Conservation (phyloP, 352 stramenopile genomes). For the Pythium sp. region DNA sequence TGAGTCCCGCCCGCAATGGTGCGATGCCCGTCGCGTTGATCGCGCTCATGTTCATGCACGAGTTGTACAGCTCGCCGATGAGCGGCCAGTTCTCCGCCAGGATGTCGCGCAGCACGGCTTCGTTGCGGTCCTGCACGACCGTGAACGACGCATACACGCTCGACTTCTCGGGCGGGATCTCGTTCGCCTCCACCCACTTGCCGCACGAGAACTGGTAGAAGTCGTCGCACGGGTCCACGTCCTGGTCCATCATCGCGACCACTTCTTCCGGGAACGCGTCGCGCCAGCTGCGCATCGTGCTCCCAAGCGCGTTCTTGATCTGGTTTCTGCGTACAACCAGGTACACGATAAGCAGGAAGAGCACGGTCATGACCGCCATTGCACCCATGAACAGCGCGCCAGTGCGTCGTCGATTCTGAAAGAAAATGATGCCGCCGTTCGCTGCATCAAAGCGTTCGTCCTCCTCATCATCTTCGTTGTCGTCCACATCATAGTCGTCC, state of each 20-base stretch:
- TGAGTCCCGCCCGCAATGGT: slow-evolving; percentile 33
- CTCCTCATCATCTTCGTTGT: slow-evolving; percentile 9
- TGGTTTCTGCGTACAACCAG: slow-evolving; percentile 36
- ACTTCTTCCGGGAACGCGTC: slow-evolving; percentile 22
- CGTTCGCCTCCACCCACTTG: slow-evolving; percentile 26
- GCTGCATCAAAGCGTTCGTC: slow-evolving; percentile 11
- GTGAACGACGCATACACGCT: slow-evolving; percentile 26
- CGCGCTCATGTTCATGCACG: slow-evolving; percentile 62
- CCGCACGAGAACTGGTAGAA: slow-evolving; percentile 37
- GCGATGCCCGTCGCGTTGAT: slow-evolving; percentile 37
- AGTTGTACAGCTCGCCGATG: slow-evolving; percentile 53
- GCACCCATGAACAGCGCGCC: slow-evolving; percentile 26
- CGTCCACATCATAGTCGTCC: not conserved
- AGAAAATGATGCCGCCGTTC: slow-evolving; percentile 4
- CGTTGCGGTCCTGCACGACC: slow-evolving; percentile 26
- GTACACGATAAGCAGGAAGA: slow-evolving; percentile 46
- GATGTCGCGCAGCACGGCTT: slow-evolving; percentile 27
- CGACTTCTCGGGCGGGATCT: slow-evolving; percentile 27
- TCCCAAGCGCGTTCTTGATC: slow-evolving; percentile 28
- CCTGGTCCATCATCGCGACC: slow-evolving; percentile 23
- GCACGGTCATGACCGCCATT: slow-evolving; percentile 24
- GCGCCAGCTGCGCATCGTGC: slow-evolving; percentile 26
- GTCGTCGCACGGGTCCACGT: slow-evolving; percentile 28
- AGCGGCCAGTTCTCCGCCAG: slow-evolving; percentile 46
- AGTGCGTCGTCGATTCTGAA: slow-evolving; percentile 19